These are phyloP conservation scores for Heracleum sosnowskyi DNA, from an alignment of 129 eudicot genomes.

Conservation along the genomic window DNA sequence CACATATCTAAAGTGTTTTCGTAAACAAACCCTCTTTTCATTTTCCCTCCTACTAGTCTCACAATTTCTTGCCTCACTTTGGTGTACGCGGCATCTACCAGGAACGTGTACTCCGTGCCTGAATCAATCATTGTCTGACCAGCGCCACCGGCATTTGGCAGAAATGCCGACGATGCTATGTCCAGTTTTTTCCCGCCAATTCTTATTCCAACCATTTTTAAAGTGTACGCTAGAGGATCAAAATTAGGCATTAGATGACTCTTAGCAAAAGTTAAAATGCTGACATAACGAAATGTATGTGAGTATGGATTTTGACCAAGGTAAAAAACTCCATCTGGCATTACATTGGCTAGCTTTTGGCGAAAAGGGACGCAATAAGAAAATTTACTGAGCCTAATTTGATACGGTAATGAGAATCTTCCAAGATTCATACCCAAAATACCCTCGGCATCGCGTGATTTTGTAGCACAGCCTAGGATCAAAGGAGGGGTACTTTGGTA, in stretches of 20 bases:
- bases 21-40: conserved; percentile 51
- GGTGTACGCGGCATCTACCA: conserved; percentile 58
- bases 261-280: conserved; percentile 42
- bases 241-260: conserved; percentile 68
- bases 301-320: conserved; percentile 67
- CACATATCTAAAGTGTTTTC: conserved; percentile 67
- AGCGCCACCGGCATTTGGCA: conserved; percentile 68
- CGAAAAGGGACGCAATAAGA: conserved; percentile 68
- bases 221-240: conserved; percentile 63
- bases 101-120: conserved; percentile 62
- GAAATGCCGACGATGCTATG: conserved; percentile 41
- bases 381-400: conserved; percentile 44
- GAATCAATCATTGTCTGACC: conserved; percentile 86
- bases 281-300: conserved; percentile 33
- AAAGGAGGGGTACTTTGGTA: conserved; percentile 66
- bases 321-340: conserved; percentile 56
- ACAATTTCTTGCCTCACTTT: conserved; percentile 45
- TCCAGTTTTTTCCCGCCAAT: conserved; percentile 45
- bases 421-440: conserved; percentile 85
- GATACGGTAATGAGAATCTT: conserved; percentile 59
- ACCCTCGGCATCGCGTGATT: conserved; percentile 57
- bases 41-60: conserved; percentile 34
- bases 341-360: conserved; percentile 17
- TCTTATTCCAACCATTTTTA: conserved; percentile 43
- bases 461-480: conserved; percentile 61